Percentiles rank a stretch among this genome's conserved stretches.
phyloP scores from a whole-genome alignment of 352 stramenopile genomes.

The Poterioochromonas sp. region DNA sequence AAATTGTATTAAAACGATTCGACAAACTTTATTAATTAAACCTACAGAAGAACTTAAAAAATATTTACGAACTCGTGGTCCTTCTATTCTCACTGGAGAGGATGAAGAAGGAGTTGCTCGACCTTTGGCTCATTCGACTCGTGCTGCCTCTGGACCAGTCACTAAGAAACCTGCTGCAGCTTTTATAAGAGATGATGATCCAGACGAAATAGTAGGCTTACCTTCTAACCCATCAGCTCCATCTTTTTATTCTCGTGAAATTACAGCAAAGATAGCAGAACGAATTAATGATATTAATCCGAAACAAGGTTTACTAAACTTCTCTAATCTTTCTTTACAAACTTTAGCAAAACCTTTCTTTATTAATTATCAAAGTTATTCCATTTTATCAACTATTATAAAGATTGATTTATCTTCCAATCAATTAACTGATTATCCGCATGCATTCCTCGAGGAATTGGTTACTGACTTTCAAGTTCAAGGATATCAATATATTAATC shows the following conservation, averaged over 20 bases:
- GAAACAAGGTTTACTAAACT: background rate
- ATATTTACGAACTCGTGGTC: constrained; percentile 8
- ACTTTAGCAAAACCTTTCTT: background rate
- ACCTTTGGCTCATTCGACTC: background rate
- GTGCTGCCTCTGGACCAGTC: background rate
- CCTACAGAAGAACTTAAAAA: background rate
- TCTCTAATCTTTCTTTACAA: background rate
- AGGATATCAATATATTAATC: background rate
- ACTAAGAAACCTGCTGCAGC: background rate
- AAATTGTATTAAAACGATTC: constrained; percentile 12
- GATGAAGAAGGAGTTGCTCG: background rate
- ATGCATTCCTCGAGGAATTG: too few relatives aligned
- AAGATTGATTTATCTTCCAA: background rate
- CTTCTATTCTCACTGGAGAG: background rate
- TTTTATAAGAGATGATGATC: background rate
- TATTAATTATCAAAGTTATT: background rate
- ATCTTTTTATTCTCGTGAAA: too few relatives aligned
- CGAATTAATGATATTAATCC: too few relatives aligned
- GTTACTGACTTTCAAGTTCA: background rate
- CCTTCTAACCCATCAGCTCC: too few relatives aligned
- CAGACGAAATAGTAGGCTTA: too few relatives aligned
- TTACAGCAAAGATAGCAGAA: too few relatives aligned
- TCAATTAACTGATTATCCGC: background rate
- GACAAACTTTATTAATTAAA: constrained; percentile 9
- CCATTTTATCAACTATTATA: background rate